Percentiles rank a stretch among this genome's conserved stretches.
These are phyloP conservation scores for Effrenium voratum DNA, from an alignment of 73 alveolate species.

Conservation along the genomic window DNA sequence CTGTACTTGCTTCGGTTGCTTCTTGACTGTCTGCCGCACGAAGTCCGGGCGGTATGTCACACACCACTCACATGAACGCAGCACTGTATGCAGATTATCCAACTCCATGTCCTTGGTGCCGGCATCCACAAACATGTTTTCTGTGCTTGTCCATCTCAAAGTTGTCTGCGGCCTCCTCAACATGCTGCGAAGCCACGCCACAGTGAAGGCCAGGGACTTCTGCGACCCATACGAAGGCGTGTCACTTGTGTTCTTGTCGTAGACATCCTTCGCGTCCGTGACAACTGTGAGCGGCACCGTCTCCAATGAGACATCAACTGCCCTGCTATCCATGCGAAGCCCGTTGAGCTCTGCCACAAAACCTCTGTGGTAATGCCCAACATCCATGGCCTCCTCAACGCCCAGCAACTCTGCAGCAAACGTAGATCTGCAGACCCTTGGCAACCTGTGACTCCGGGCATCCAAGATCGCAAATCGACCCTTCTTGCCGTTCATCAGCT, in stretches of 20 bases:
- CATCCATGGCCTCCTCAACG: background rate
- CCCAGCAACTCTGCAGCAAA: background rate
- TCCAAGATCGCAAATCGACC: background rate
- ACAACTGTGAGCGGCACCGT: background rate
- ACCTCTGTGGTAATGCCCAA: background rate
- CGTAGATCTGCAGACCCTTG: background rate
- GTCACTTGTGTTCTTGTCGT: background rate
- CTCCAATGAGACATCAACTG: background rate
- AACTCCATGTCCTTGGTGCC: background rate
- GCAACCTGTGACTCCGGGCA: background rate
- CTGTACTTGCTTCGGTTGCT: background rate
- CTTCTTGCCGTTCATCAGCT: background rate
- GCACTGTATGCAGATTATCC: background rate
- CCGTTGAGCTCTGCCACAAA: background rate
- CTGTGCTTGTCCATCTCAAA: background rate
- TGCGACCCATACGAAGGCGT: background rate
- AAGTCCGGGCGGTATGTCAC: background rate
- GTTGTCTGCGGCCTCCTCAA: background rate
- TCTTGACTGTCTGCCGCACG: background rate
- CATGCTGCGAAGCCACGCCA: background rate
- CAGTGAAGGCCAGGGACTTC: background rate
- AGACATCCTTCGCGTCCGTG: background rate
- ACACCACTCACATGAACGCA: background rate
- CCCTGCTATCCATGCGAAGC: background rate
- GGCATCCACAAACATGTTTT: background rate